These are phyloP conservation scores for Russula foetens DNA, from an alignment of 768 basidiomycete genomes.

Conservation along the genomic window DNA sequence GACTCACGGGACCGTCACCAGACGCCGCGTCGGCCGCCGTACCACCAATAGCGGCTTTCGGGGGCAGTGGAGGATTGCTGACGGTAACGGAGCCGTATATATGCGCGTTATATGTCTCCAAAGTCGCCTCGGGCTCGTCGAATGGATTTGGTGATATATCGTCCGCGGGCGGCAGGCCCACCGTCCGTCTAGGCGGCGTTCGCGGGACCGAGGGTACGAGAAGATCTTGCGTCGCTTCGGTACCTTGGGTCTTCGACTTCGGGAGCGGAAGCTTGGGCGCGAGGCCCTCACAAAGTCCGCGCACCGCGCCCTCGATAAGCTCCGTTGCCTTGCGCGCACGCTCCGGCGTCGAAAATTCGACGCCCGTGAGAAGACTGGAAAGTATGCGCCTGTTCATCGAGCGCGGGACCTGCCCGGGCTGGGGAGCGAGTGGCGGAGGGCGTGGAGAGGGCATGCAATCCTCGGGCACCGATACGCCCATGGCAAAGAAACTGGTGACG, in stretches of 20 bases:
- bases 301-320: slow-evolving; percentile 58
- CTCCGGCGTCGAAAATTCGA: slow-evolving; percentile 68
- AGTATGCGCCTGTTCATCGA: slow-evolving; percentile 66
- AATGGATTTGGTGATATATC: slow-evolving; percentile 62
- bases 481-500: slow-evolving; percentile 88
- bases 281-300: slow-evolving; percentile 64
- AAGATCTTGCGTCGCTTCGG: neutral
- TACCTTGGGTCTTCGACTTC: slow-evolving; percentile 3
- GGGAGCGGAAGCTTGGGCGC: slow-evolving; percentile 10
- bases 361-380: slow-evolving; percentile 56
- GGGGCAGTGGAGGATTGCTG: slow-evolving; percentile 35
- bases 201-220: slow-evolving; percentile 36
- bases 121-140: slow-evolving; percentile 53
- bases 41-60: slow-evolving; percentile 18
- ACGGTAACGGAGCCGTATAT: slow-evolving; percentile 54
- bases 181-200: slow-evolving; percentile 38
- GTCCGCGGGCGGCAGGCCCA: slow-evolving; percentile 26
- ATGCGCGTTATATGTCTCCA: slow-evolving; percentile 50
- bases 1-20: slow-evolving; percentile 15
- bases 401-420: slow-evolving; percentile 50
- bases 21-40: slow-evolving; percentile 14
- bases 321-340: slow-evolving; percentile 62
- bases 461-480: slow-evolving; percentile 37
- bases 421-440: slow-evolving; percentile 36
- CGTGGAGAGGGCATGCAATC: slow-evolving; percentile 8